These are phyloP conservation scores for Trichoderma guizhouense DNA, from an alignment of 2,329 filamentous ascomycete genomes.

Conservation along the genomic window DNA sequence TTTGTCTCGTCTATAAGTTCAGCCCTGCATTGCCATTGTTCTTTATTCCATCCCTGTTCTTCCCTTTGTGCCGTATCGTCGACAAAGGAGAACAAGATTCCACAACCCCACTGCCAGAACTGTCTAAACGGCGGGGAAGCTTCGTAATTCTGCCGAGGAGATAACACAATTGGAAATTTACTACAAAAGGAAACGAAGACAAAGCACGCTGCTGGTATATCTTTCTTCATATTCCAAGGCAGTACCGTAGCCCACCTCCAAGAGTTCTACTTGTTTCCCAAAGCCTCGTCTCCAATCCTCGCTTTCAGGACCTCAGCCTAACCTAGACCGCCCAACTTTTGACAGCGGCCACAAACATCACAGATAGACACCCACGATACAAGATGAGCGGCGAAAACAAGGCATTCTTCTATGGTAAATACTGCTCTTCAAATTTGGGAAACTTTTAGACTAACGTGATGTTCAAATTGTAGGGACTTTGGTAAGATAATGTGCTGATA, in stretches of 20 bases:
- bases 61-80: neutral
- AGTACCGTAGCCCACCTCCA: neutral
- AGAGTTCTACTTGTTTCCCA: neutral
- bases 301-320: neutral
- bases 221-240: neutral
- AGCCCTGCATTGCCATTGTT: neutral
- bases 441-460: neutral
- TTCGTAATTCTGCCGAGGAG: slow-evolving; percentile 1
- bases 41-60: neutral
- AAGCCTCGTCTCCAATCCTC: neutral
- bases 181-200: neutral
- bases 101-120: neutral
- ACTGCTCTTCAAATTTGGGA: neutral
- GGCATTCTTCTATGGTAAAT: slow-evolving; percentile 57
- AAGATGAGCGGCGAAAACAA: slow-evolving; percentile 43
- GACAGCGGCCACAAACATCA: neutral
- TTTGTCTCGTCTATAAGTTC: neutral
- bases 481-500: neutral
- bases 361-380: neutral
- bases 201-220: neutral
- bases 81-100: neutral
- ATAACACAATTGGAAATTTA: neutral
- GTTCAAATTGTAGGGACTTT: neutral
- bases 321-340: neutral
- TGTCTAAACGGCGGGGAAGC: slow-evolving; percentile 1